Evolutionary conservation across 2,329 filamentous ascomycete species (phyloP).

Genomic region (Biscogniauxia mediterranea): DNA sequence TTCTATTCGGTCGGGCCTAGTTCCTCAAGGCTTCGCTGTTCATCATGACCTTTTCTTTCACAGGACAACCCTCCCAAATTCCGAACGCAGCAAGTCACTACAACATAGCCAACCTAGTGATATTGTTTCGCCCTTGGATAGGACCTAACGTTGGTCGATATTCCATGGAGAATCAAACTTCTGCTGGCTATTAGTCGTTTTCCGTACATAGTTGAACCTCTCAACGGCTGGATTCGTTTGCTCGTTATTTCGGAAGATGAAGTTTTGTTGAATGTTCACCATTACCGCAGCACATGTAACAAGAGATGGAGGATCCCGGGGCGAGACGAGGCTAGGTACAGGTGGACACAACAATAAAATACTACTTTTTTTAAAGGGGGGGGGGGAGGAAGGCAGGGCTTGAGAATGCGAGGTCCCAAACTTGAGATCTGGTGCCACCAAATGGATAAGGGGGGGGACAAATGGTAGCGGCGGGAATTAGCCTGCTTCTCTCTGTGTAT

Average conservation of each 20-base stretch:
- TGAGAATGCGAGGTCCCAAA: conserved; percentile 1
- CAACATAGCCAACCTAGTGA: conserved; percentile 5
- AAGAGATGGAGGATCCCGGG: conserved; percentile 2
- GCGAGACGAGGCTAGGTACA: conserved; percentile 5
- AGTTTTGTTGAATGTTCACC: conserved; percentile 2
- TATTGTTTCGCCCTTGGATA: conserved; percentile 3
- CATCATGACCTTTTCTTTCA: conserved; percentile 6
- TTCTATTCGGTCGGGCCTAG: conserved; percentile 1
- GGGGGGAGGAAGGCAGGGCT: conserved; percentile 1
- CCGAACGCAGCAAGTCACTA: conserved; percentile 5
- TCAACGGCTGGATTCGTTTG: conserved; percentile 12
- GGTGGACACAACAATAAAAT: conserved; percentile 5
- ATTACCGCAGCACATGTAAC: background rate
- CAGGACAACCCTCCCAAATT: conserved; percentile 4
- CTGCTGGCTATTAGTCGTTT: conserved; percentile 22
- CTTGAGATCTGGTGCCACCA: conserved; percentile 5
- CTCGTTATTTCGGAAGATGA: conserved; percentile 3
- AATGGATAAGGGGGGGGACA: conserved; percentile 5
- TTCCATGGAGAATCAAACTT: conserved; percentile 5
- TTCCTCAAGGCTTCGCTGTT: conserved; percentile 7
- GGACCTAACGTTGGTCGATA: conserved; percentile 6
- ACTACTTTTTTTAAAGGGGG: conserved; percentile 3
- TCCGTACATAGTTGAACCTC: conserved; percentile 29
- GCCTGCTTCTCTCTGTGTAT: conserved; percentile 18
- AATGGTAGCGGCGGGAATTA: background rate